phyloP scores from a whole-genome alignment of 228 moss, liverwort and hornwort genomes.

The Sphagnum fallax region DNA sequence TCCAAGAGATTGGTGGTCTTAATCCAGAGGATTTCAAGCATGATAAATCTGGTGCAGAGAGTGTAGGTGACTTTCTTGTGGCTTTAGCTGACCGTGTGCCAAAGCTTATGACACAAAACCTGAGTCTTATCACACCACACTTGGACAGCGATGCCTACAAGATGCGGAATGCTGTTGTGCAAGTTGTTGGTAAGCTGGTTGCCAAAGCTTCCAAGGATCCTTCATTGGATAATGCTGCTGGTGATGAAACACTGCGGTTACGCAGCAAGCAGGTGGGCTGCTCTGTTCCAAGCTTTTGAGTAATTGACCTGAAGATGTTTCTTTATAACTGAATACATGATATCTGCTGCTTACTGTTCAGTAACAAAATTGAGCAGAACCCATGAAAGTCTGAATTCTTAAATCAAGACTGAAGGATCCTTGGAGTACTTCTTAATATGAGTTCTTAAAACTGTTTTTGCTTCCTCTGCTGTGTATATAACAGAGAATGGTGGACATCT shows the following conservation, averaged over 20 bases:
- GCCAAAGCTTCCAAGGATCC: slow-evolving; percentile 62
- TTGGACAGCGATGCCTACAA: slow-evolving; percentile 86
- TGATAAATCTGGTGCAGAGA: slow-evolving; percentile 76
- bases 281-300: background rate
- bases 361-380: background rate
- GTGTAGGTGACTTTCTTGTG: slow-evolving; percentile 72
- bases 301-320: background rate
- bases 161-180: slow-evolving; percentile 84
- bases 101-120: slow-evolving; percentile 65
- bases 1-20: slow-evolving; percentile 79
- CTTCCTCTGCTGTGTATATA: background rate
- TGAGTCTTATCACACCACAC: slow-evolving; percentile 76
- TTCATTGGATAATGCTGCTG: slow-evolving; percentile 35
- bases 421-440: background rate
- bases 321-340: too few species aligned
- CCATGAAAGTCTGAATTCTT: background rate
- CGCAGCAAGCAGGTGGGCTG: slow-evolving; percentile 62
- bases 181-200: slow-evolving; percentile 76
- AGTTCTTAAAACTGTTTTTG: background rate
- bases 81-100: slow-evolving; percentile 73
- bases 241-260: slow-evolving; percentile 63
- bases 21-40: slow-evolving; percentile 66
- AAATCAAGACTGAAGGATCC: background rate
- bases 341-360: background rate
- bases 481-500: slow-evolving; percentile 63